Percentiles rank a stretch among this genome's conserved stretches.
Evolutionary conservation across 257 asterid genomes (phyloP).

Genomic region (Solanum virginianum): DNA sequence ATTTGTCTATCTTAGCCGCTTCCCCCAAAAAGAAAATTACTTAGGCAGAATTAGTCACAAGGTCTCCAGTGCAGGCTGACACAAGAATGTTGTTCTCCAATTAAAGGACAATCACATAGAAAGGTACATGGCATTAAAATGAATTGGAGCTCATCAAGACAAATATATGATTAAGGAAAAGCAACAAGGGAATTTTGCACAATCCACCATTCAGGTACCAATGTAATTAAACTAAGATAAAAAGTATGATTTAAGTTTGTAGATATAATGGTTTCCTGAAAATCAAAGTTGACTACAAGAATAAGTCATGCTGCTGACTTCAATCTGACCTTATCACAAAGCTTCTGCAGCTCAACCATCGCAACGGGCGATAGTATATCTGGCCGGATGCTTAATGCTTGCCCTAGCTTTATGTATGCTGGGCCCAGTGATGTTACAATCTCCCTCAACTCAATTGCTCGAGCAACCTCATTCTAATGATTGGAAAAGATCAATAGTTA

Average conservation of each 20-base stretch:
- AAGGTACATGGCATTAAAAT: not conserved
- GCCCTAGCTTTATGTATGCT: constrained; percentile 98
- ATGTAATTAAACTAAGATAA: not conserved
- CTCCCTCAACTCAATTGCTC: constrained; percentile 95
- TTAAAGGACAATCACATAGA: not conserved
- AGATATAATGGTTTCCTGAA: not conserved
- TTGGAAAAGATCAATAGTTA: not conserved
- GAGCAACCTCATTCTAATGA: constrained; percentile 79
- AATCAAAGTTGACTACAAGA: not conserved
- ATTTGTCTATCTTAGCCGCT: not conserved
- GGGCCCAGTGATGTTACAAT: constrained; percentile 98
- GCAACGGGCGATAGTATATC: constrained; percentile 90
- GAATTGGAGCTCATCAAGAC: not conserved
- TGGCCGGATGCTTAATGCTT: constrained; percentile 97
- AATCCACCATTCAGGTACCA: not conserved
- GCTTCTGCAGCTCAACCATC: constrained; percentile 94
- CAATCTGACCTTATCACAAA: constrained; percentile 85
- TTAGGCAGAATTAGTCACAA: not conserved
- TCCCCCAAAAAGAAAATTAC: not conserved
- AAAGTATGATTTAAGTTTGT: not conserved
- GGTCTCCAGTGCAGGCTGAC: not conserved
- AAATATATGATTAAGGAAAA: not conserved
- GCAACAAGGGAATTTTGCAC: not conserved
- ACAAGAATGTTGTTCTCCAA: not conserved
- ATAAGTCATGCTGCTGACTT: not conserved